Base-by-base conservation (phyloP, 305 asterid species). In the Fraxinus angustifolia region DNA sequence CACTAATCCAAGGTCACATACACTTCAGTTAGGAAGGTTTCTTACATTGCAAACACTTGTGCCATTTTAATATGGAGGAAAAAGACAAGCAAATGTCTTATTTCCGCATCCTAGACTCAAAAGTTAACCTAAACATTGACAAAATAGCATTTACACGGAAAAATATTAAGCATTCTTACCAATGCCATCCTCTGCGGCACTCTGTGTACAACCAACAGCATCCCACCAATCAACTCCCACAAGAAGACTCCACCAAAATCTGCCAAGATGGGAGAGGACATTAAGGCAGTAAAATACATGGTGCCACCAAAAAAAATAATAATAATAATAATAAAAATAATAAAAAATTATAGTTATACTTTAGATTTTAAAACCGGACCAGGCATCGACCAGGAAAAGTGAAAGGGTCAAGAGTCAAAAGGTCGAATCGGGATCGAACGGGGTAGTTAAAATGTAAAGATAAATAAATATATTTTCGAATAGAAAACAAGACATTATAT, bases 151-250 rank as follows among this genome's bases (percentile, higher is more conserved):
- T 85, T 76, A 79, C 53, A 60, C 21, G 65, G 8, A 17, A 77
- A 80, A 50, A 31, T 58, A 60, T 78, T 79, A 42, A 75, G 81
- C 73, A 78, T 73, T 75, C 88, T 85, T 93, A 96, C 99, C 98
- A 83, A 96, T 94, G 78, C 98, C 97, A 86, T 93, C 98, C 92
- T 96, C 99, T 8, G 99, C 97, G 45, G 99, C 98, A 85, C 99
- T 94, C 86, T 96, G 99, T 31, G 99, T 96, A 81, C 99, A 96
- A 85, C 99, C 99, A 81, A 96, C 97, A 45, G 99, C 98, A 96
- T 96, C 99, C 99, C 99, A 94, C 99, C 99, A 96, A 90, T 96
- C 99, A 91, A 94, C 97, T 77, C 98, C 99, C 74, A 96, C 98
- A 91, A 91, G 82, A 87, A 96, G 98, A 87, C 97, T 91, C 99